Evolutionary conservation across 129 eudicot genomes (phyloP).

Genomic region (Heracleum sosnowskyi): DNA sequence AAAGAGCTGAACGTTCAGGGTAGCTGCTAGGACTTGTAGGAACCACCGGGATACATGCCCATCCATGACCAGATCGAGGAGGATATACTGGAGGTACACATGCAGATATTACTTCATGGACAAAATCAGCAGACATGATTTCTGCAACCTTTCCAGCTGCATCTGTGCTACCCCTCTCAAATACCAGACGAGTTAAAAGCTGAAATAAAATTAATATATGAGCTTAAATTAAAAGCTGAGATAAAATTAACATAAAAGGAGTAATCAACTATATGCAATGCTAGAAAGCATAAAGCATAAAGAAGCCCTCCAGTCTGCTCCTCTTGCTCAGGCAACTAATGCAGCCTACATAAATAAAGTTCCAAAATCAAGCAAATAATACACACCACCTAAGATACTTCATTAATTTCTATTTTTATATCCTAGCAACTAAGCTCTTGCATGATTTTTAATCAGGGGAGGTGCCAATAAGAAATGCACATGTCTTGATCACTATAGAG

Average conservation of each 20-base stretch:
- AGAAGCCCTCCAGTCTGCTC: not conserved
- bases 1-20: conserved; percentile 47
- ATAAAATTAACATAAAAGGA: conserved; percentile 1
- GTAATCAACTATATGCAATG: not conserved
- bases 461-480: not conserved
- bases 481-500: not conserved
- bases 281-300: not conserved
- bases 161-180: conserved; percentile 94
- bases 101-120: conserved; percentile 95
- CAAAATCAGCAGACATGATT: conserved; percentile 93
- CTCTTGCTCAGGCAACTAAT: not conserved
- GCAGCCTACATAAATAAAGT: not conserved
- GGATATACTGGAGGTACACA: conserved; percentile 98
- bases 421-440: not conserved
- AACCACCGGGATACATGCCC: conserved; percentile 95
- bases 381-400: not conserved
- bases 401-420: not conserved
- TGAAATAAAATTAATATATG: conserved; percentile 25
- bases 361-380: not conserved
- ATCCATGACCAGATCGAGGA: conserved; percentile 88
- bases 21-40: conserved; percentile 50
- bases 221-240: conserved; percentile 58
- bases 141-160: conserved; percentile 98
- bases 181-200: conserved; percentile 94
- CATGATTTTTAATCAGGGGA: not conserved